A percentile compares a stretch with the other conserved stretches of the same genome.
These are phyloP conservation scores for Diaporthe caulivora DNA, from an alignment of 2,329 filamentous ascomycete genomes.

Conservation along the genomic window DNA sequence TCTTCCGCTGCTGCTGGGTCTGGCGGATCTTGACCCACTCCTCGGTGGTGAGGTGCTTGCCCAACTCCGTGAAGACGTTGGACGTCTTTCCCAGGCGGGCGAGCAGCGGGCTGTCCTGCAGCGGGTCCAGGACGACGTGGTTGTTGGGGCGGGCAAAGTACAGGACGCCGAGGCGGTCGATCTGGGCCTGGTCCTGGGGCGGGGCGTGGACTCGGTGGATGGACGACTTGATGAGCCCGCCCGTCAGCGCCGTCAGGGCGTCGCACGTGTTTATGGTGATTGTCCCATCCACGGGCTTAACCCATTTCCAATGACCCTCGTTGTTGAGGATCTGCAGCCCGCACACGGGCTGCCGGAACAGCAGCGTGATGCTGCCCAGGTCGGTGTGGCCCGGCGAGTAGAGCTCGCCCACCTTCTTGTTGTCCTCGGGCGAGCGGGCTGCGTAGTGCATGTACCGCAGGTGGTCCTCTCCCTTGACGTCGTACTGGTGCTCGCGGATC, in stretches of 20 bases:
- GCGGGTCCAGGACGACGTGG: conserved; percentile 53
- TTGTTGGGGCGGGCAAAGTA: conserved; percentile 60
- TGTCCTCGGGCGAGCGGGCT: conserved; percentile 61
- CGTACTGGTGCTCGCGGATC: conserved; percentile 67
- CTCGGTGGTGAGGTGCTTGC: conserved; percentile 54
- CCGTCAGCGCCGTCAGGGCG: conserved; percentile 61
- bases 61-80: conserved; percentile 55
- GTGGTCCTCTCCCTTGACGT: conserved; percentile 69
- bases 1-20: conserved; percentile 56
- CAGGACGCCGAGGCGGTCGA: conserved; percentile 55
- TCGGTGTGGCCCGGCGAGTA: conserved; percentile 67
- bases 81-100: conserved; percentile 51
- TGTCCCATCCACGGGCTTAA: conserved; percentile 61
- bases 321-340: conserved; percentile 66
- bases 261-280: conserved; percentile 66
- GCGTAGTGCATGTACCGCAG: conserved; percentile 74
- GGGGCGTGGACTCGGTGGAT: conserved; percentile 51
- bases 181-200: conserved; percentile 47
- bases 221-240: conserved; percentile 59
- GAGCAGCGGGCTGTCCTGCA: conserved; percentile 52
- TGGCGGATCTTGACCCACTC: conserved; percentile 55
- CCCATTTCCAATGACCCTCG: conserved; percentile 63
- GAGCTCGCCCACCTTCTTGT: conserved; percentile 56
- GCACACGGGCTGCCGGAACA: conserved; percentile 70
- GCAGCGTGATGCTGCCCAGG: conserved; percentile 66